Base-by-base conservation (phyloP, 192 early-diverging fungal species). In the Thoreauomyces humboldtii region DNA sequence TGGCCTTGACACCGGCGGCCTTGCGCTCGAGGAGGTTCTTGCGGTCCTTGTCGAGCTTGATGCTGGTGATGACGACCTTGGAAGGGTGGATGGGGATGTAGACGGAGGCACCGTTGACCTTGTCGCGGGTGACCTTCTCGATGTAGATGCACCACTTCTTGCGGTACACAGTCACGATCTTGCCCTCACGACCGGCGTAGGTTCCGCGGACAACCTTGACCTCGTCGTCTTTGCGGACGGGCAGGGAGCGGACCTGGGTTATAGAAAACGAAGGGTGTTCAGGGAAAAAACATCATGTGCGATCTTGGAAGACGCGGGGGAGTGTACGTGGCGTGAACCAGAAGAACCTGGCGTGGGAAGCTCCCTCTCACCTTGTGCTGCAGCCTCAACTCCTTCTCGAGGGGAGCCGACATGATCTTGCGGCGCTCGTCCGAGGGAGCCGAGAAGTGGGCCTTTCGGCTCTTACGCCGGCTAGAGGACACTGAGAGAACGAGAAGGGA, bases 121-220 rank as follows among this genome's bases (percentile, higher is more conserved):
- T 99, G 81, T 99, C 95, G 77, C 87, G 90, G 75, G 79, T 87
- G 67, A 99, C 79, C 70, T 95, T 93, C 79, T 99, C 95, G 53
- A 99, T 88, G 86, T 98, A 91, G 81, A 99, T 99, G 60, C 95
- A 89, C 88, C 88, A 99, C 89, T 95, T 97, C 83, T 94, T 92
- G 78, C 97, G 93, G 93, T 97, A 98, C 71, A 96, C 94, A 62
- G 88, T 83, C 65, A 83, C 77, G 61, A 99, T 92, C 89, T 96
- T 95, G 73, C 97, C 97, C 75, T 93, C 91, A 73, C 90, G 91
- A 76, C 92, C 95, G 89, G 97, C 98, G 91, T 88, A 82, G 78
- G 84, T 85, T 75, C 97, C 97, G 70, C 96, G 90, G 71, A 93
- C 87, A 73, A 99, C 87, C 63, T 85, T 81, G 64, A 99, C 96